These are phyloP conservation scores for Nemania sp. DNA, from an alignment of 2,329 filamentous ascomycete genomes.

Conservation along the genomic window DNA sequence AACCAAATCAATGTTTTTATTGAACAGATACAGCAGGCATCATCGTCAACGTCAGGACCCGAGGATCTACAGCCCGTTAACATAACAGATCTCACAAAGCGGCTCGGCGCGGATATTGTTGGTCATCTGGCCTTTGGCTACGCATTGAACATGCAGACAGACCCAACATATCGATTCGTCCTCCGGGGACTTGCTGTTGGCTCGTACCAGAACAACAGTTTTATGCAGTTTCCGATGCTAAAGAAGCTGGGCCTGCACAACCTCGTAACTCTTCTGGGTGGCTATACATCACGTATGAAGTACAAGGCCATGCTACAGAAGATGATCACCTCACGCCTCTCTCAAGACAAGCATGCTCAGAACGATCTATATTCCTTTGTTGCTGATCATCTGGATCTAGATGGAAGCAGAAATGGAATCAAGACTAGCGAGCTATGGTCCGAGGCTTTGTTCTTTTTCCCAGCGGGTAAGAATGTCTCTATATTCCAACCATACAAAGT, in stretches of 20 bases:
- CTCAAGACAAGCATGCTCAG: slow-evolving; percentile 22
- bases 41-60: not conserved
- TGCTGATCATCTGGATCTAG: slow-evolving; percentile 11
- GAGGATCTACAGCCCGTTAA: slow-evolving; percentile 18
- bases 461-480: slow-evolving; percentile 6
- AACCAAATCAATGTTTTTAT: slow-evolving; percentile 28
- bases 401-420: not conserved
- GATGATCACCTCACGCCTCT: slow-evolving; percentile 23
- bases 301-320: slow-evolving; percentile 20
- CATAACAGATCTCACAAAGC: slow-evolving; percentile 26
- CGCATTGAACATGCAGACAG: slow-evolving; percentile 25
- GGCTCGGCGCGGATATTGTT: slow-evolving; percentile 24
- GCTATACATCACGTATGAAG: not conserved
- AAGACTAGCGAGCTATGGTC: slow-evolving; percentile 23
- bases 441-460: slow-evolving; percentile 22
- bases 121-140: slow-evolving; percentile 30
- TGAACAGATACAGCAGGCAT: not conserved
- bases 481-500: not conserved
- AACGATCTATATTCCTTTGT: slow-evolving; percentile 28
- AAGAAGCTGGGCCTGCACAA: slow-evolving; percentile 22
- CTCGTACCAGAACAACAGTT: slow-evolving; percentile 22
- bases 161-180: slow-evolving; percentile 20
- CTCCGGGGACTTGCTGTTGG: slow-evolving; percentile 18
- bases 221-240: slow-evolving; percentile 28
- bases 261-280: not conserved